Conservation (phyloP, 768 basidiomycete species). For the Mycena leptocephala region DNA sequence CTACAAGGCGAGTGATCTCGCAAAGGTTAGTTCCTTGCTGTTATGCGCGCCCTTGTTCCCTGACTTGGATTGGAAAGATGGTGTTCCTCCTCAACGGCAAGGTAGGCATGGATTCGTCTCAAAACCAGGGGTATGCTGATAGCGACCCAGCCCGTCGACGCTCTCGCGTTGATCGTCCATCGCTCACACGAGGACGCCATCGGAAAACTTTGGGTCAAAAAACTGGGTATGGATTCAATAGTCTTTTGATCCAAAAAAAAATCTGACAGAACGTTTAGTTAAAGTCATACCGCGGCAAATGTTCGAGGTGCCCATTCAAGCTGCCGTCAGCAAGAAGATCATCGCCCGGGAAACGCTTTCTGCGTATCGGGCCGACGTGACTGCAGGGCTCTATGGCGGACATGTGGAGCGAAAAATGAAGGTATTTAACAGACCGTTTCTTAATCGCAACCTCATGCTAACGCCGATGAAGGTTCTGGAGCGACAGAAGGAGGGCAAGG, state of each 20-base stretch:
- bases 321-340: slow-evolving; percentile 88
- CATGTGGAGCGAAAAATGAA: slow-evolving; percentile 33
- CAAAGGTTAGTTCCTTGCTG: slow-evolving; percentile 72
- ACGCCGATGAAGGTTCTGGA: slow-evolving; percentile 77
- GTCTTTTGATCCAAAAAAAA: neutral
- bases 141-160: slow-evolving; percentile 86
- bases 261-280: slow-evolving; percentile 60
- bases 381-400: slow-evolving; percentile 95
- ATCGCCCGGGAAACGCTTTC: slow-evolving; percentile 92
- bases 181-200: slow-evolving; percentile 82
- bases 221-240: slow-evolving; percentile 79
- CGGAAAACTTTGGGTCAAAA: slow-evolving; percentile 91
- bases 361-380: slow-evolving; percentile 92
- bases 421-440: neutral
- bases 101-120: neutral
- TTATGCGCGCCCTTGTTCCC: neutral
- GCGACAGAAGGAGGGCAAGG: slow-evolving; percentile 95
- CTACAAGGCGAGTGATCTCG: slow-evolving; percentile 85
- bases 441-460: neutral
- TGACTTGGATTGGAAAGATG: slow-evolving; percentile 69
- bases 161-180: slow-evolving; percentile 93
- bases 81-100: slow-evolving; percentile 84
- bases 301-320: slow-evolving; percentile 97
- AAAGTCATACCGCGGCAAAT: slow-evolving; percentile 94
- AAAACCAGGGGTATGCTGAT: neutral